Evolutionary conservation across 2,329 filamentous ascomycete genomes (phyloP).

Genomic region (Calonectria pseudoreteaudii): DNA sequence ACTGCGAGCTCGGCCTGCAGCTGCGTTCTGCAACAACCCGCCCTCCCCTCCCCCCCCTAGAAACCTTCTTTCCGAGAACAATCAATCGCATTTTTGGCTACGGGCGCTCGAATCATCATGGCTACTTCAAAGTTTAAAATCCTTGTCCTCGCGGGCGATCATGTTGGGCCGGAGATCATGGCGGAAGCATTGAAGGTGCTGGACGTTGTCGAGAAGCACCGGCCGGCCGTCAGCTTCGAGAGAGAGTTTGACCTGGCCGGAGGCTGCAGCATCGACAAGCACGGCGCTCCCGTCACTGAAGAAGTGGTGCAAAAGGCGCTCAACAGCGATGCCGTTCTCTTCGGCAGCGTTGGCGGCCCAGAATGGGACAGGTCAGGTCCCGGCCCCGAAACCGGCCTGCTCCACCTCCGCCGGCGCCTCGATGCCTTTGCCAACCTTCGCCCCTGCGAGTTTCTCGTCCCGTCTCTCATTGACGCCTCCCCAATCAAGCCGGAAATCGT

Average conservation of each 20-base stretch:
- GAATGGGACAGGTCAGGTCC: slow-evolving; percentile 56
- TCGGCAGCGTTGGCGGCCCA: slow-evolving; percentile 61
- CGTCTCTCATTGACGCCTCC: slow-evolving; percentile 52
- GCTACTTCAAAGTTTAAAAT: slow-evolving; percentile 42
- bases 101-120: not conserved
- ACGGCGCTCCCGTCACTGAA: slow-evolving; percentile 57
- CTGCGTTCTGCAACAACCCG: not conserved
- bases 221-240: slow-evolving; percentile 46
- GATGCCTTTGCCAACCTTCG: slow-evolving; percentile 64
- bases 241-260: slow-evolving; percentile 45
- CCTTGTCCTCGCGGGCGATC: slow-evolving; percentile 59
- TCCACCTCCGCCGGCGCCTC: slow-evolving; percentile 53
- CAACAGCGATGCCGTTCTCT: slow-evolving; percentile 57
- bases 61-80: not conserved
- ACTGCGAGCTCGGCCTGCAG: not conserved
- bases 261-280: slow-evolving; percentile 56
- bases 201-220: slow-evolving; percentile 51
- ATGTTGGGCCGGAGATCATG: slow-evolving; percentile 61
- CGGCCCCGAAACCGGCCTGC: slow-evolving; percentile 58
- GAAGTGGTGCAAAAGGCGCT: slow-evolving; percentile 55
- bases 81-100: not conserved
- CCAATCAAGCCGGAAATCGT: slow-evolving; percentile 60
- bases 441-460: slow-evolving; percentile 59
- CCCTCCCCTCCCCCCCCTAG: no score
- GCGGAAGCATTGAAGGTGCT: slow-evolving; percentile 60